These are phyloP conservation scores for Globisporangium uncinulatum DNA, from an alignment of 352 stramenopile genomes.

Conservation along the genomic window DNA sequence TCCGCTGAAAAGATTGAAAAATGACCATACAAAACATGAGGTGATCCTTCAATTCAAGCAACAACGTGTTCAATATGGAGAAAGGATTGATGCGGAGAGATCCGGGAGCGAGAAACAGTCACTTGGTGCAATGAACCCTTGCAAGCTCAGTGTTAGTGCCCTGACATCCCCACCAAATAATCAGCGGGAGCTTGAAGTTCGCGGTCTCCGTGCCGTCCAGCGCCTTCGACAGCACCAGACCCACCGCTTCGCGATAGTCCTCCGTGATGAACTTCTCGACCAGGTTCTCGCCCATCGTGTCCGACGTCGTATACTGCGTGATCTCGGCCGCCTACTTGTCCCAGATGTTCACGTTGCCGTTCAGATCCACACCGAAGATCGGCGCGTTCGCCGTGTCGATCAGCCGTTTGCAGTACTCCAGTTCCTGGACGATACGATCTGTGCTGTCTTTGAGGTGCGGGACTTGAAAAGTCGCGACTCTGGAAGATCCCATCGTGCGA, in stretches of 20 bases:
- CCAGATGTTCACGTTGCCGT: conserved; percentile 53
- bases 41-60: too few species aligned
- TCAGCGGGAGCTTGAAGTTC: conserved; percentile 66
- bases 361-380: conserved; percentile 67
- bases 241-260: conserved; percentile 28
- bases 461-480: background rate
- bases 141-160: too few species aligned
- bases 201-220: conserved; percentile 33
- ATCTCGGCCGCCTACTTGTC: conserved; percentile 43
- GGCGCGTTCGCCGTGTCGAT: conserved; percentile 64
- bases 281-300: conserved; percentile 40
- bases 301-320: conserved; percentile 35
- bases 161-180: conserved; percentile 16
- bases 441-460: conserved; percentile 54
- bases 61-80: too few species aligned
- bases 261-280: conserved; percentile 60
- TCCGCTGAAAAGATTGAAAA: background rate
- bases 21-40: background rate
- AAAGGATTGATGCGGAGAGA: too few species aligned
- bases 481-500: background rate
- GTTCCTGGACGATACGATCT: conserved; percentile 63
- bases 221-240: conserved; percentile 30
- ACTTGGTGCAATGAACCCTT: too few species aligned
- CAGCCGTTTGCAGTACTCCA: conserved; percentile 38
- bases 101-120: too few species aligned